phyloP scores from a whole-genome alignment of 2,329 filamentous ascomycete species.

The Cucurbitaria berberidis region DNA sequence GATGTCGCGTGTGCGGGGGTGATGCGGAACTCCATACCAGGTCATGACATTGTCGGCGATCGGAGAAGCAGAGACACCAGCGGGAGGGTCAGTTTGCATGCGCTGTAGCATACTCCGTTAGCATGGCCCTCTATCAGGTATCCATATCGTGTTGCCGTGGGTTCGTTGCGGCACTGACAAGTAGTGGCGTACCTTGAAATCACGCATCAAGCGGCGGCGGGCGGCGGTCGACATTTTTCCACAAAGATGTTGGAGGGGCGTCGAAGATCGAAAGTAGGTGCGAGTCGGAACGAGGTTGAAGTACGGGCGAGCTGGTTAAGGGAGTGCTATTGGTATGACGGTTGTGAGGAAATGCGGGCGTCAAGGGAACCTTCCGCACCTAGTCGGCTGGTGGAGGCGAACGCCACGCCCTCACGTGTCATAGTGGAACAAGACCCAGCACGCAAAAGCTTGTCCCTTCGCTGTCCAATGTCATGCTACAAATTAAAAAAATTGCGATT shows the following conservation, averaged over 20 bases:
- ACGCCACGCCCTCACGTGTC: constrained; percentile 21
- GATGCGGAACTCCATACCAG: constrained; percentile 64
- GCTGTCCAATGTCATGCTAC: constrained; percentile 2
- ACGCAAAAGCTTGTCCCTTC: constrained; percentile 10
- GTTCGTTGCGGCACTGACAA: constrained; percentile 6
- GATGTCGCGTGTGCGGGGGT: constrained; percentile 41
- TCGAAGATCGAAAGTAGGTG: background rate
- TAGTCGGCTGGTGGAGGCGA: constrained; percentile 12
- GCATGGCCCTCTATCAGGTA: background rate
- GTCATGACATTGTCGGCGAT: constrained; percentile 98
- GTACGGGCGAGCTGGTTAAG: background rate
- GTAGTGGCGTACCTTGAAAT: constrained; percentile 82
- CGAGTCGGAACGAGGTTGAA: background rate
- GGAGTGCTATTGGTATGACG: background rate
- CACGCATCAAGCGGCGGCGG: constrained; percentile 94
- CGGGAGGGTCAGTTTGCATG: constrained; percentile 98
- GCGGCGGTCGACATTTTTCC: constrained; percentile 84
- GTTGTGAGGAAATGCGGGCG: constrained; percentile 13
- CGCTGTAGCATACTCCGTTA: constrained; percentile 63
- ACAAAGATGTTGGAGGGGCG: background rate
- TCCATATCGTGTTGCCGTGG: background rate
- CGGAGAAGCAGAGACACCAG: constrained; percentile 93
- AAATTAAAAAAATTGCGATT: background rate
- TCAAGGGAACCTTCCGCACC: background rate
- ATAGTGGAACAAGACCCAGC: constrained; percentile 1